A percentile compares a stretch with the other conserved stretches of the same genome.
These are phyloP conservation scores for fission yeast (Schizosaccharomyces pombe) DNA, from an alignment of 805 yeast genomes.

Conservation along the genomic window DNA sequence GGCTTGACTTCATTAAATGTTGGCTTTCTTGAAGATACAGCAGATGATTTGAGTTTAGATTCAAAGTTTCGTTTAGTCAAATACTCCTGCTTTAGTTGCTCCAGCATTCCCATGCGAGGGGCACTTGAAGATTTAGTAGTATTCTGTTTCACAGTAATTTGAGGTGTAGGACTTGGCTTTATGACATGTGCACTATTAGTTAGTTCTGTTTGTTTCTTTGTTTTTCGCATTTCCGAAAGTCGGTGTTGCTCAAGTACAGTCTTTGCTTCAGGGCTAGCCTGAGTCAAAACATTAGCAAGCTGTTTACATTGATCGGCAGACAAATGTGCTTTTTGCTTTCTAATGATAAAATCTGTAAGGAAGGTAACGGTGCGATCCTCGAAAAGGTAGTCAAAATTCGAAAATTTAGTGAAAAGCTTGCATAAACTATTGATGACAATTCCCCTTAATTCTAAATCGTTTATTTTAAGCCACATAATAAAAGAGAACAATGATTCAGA, in stretches of 20 bases:
- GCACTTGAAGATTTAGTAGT: no score
- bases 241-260: not conserved
- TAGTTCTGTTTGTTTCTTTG: not conserved
- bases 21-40: not conserved
- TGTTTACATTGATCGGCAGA: conserved; percentile 2
- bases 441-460: not conserved
- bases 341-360: not conserved
- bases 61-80: not conserved
- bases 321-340: not conserved
- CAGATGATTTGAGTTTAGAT: not conserved
- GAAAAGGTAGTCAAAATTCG: not conserved
- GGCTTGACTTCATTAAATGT: not conserved
- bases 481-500: not conserved
- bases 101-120: not conserved
- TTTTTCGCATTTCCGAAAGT: not conserved
- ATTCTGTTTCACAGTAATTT: not conserved
- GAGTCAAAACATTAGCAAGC: not conserved
- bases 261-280: not conserved
- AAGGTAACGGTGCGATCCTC: not conserved
- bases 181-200: not conserved
- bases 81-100: not conserved
- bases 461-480: not conserved
- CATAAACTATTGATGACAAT: not conserved
- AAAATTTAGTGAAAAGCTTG: not conserved
- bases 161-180: not conserved